Evolutionary conservation across 2,329 filamentous ascomycete species (phyloP).

Genomic region (Beauveria sp.): DNA sequence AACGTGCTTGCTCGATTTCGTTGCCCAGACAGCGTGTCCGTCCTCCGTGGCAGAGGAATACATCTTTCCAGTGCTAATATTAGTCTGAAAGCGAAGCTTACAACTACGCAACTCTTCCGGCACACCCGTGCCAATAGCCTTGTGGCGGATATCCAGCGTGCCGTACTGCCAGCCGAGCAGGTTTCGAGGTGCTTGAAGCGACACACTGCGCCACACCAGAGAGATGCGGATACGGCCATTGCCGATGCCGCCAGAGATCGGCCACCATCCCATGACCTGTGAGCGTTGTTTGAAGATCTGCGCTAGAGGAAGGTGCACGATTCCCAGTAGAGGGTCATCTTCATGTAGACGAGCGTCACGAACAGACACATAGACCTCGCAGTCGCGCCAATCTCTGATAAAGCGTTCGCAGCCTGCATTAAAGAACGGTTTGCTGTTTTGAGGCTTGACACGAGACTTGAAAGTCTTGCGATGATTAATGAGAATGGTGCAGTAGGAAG

Average conservation of each 20-base stretch:
- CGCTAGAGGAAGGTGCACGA: slow-evolving; percentile 58
- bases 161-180: slow-evolving; percentile 65
- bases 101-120: slow-evolving; percentile 39
- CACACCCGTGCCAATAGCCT: slow-evolving; percentile 34
- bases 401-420: slow-evolving; percentile 70
- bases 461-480: slow-evolving; percentile 65
- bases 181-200: slow-evolving; percentile 50
- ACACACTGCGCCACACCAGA: slow-evolving; percentile 64
- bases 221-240: slow-evolving; percentile 62
- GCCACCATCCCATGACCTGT: slow-evolving; percentile 59
- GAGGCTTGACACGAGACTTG: slow-evolving; percentile 67
- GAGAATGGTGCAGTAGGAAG: slow-evolving; percentile 65
- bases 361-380: slow-evolving; percentile 61
- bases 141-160: slow-evolving; percentile 56
- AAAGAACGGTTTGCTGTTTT: slow-evolving; percentile 72
- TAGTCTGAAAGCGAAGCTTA: slow-evolving; percentile 53
- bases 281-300: slow-evolving; percentile 55
- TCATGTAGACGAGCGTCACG: slow-evolving; percentile 62
- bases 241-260: slow-evolving; percentile 64
- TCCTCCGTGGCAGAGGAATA: slow-evolving; percentile 31
- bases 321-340: slow-evolving; percentile 61
- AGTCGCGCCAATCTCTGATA: slow-evolving; percentile 57
- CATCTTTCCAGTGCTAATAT: slow-evolving; percentile 51
- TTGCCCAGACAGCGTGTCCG: slow-evolving; percentile 42
- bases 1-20: slow-evolving; percentile 35